Conservation (phyloP, 2,329 filamentous ascomycete genomes). For the Sporothrix sp. region DNA sequence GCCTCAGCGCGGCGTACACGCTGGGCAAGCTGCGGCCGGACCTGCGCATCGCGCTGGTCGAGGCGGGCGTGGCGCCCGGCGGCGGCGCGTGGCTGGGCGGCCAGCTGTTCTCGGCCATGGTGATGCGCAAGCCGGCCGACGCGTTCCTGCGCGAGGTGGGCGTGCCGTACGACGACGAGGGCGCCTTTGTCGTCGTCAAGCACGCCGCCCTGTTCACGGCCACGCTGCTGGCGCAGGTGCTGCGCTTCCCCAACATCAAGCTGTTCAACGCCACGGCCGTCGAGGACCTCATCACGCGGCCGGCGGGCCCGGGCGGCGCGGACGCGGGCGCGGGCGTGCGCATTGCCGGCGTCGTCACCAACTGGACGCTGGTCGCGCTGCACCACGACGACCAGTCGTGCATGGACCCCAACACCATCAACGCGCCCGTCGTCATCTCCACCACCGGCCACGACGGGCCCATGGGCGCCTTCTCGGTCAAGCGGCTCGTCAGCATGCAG, state of each 20-base stretch:
- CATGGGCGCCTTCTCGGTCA: conserved; percentile 84
- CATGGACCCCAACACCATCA: conserved; percentile 98
- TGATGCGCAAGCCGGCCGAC: conserved; percentile 88
- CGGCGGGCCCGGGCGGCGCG: conserved; percentile 31
- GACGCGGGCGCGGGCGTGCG: conserved; percentile 51
- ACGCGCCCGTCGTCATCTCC: conserved; percentile 76
- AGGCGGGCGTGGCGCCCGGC: conserved; percentile 77
- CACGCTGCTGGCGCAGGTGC: conserved; percentile 73
- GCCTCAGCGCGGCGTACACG: conserved; percentile 69
- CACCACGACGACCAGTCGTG: conserved; percentile 84
- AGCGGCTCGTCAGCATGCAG: conserved; percentile 84
- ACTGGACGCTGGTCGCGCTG: conserved; percentile 88
- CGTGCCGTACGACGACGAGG: conserved; percentile 80
- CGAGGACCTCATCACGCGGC: conserved; percentile 81
- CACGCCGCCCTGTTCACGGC: conserved; percentile 88
- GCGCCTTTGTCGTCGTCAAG: conserved; percentile 84
- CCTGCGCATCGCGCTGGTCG: conserved; percentile 83
- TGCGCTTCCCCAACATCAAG: conserved; percentile 84
- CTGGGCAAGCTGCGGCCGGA: conserved; percentile 77
- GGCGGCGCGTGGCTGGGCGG: conserved; percentile 89
- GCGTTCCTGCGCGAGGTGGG: conserved; percentile 72
- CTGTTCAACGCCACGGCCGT: conserved; percentile 92
- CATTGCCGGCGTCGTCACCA: conserved; percentile 84
- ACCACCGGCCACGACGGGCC: conserved; percentile 88
- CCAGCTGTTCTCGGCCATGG: conserved; percentile 90